Percentiles rank a stretch among this genome's conserved stretches.
These are phyloP conservation scores for Lepidium sativum DNA, from an alignment of 345 rosid species.

Conservation along the genomic window DNA sequence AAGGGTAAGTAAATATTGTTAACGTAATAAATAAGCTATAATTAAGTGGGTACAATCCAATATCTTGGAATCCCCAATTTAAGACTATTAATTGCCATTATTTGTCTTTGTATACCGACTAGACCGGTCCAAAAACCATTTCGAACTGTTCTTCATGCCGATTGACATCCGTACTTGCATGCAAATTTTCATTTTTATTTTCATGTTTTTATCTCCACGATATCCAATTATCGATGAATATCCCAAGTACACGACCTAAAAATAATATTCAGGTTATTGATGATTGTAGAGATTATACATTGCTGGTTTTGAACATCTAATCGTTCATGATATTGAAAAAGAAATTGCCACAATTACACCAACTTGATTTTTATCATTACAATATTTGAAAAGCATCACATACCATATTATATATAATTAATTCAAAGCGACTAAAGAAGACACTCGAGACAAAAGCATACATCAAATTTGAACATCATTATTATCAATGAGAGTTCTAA, in stretches of 20 bases:
- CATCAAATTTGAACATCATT: neutral
- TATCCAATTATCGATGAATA: neutral
- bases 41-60: neutral
- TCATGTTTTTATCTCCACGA: too few relatives aligned
- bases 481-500: neutral
- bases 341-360: neutral
- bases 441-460: neutral
- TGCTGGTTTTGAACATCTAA: neutral
- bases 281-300: neutral
- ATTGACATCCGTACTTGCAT: constrained; percentile 22
- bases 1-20: neutral
- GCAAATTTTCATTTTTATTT: neutral
- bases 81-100: neutral
- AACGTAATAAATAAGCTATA: neutral
- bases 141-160: neutral
- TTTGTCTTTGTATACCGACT: neutral
- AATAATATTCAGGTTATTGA: neutral
- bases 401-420: neutral
- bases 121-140: neutral
- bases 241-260: neutral
- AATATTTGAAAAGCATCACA: neutral
- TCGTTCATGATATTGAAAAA: neutral
- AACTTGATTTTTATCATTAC: neutral
- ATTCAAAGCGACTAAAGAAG: constrained; percentile 1
- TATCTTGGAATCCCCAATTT: neutral